Percentiles rank a stretch among this genome's conserved stretches.
Evolutionary conservation across 108 stramenopile species (phyloP).

Genomic region (Pseudonitzschia multiseries): DNA sequence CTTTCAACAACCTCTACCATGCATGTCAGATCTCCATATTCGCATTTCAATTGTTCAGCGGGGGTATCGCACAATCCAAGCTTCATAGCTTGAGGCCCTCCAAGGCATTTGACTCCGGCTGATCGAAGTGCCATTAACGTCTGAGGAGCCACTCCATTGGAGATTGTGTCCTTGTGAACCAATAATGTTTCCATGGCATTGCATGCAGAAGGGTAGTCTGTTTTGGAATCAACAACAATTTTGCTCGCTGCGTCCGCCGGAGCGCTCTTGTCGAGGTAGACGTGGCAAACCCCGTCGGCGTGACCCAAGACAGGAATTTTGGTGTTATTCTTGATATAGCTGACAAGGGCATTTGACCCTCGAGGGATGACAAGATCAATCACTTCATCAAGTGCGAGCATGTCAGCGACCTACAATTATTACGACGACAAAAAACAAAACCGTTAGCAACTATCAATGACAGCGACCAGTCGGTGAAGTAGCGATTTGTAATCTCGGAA

Average conservation of each 20-base stretch:
- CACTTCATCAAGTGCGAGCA: slow-evolving; percentile 83
- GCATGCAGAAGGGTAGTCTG: slow-evolving; percentile 98
- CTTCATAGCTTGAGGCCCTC: slow-evolving; percentile 83
- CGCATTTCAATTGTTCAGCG: slow-evolving; percentile 73
- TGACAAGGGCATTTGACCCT: slow-evolving; percentile 89
- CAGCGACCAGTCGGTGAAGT: too few species aligned
- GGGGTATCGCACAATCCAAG: slow-evolving; percentile 71
- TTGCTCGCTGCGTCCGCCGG: slow-evolving; percentile 58
- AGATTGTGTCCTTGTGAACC: slow-evolving; percentile 79
- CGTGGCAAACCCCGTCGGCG: slow-evolving; percentile 98
- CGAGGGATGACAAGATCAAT: slow-evolving; percentile 99
- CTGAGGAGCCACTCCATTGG: slow-evolving; percentile 64
- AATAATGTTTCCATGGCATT: slow-evolving; percentile 98
- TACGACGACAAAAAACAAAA: neutral
- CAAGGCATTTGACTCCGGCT: slow-evolving; percentile 87
- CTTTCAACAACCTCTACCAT: slow-evolving; percentile 91
- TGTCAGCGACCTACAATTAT: slow-evolving; percentile 64
- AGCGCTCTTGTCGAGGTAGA: slow-evolving; percentile 92
- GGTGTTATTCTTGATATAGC: slow-evolving; percentile 89
- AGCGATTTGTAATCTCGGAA: neutral
- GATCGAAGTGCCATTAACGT: slow-evolving; percentile 74
- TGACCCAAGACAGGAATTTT: slow-evolving; percentile 98
- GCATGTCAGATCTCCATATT: slow-evolving; percentile 94
- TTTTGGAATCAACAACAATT: slow-evolving; percentile 92
- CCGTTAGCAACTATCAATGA: neutral